A percentile compares a stretch with the other conserved stretches of the same genome.
Conservation (phyloP, 371 early-diverging fungal species). For the Lichtheimia hyalospora region DNA sequence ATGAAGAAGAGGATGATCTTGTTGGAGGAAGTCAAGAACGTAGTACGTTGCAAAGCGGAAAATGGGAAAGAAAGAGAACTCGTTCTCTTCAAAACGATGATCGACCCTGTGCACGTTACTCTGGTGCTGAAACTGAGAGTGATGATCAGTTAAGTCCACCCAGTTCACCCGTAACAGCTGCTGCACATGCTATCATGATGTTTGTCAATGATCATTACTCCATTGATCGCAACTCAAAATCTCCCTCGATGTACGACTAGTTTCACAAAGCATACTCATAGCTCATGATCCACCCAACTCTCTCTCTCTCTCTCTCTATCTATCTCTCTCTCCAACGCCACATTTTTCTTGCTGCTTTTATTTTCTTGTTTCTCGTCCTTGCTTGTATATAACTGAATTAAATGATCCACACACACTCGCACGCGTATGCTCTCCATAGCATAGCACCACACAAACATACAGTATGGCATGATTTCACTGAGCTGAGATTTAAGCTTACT, state of each 20-base stretch:
- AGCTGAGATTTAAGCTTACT: no score
- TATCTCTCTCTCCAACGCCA: not conserved
- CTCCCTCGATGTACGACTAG: no score
- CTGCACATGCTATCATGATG: slow-evolving; percentile 45
- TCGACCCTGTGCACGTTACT: not conserved
- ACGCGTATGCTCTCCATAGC: no score
- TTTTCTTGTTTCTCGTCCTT: no score
- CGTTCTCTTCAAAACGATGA: slow-evolving; percentile 1
- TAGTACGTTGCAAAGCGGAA: not conserved
- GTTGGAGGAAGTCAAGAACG: not conserved
- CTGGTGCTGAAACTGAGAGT: slow-evolving; percentile 4
- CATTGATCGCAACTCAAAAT: not conserved
- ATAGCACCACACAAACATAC: no score
- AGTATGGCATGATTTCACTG: no score
- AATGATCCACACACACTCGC: no score
- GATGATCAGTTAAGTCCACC: slow-evolving; percentile 19
- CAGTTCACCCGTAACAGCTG: slow-evolving; percentile 36
- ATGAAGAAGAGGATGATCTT: slow-evolving; percentile 4
- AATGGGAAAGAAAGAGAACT: not conserved
- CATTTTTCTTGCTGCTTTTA: no score
- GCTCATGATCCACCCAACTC: not conserved
- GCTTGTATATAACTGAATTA: no score
- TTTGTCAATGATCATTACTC: slow-evolving; percentile 22
- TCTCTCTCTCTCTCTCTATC: not conserved
- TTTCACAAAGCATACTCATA: no score